Conservation (phyloP, 352 stramenopile species). For the Globisporangium uncinulatum region DNA sequence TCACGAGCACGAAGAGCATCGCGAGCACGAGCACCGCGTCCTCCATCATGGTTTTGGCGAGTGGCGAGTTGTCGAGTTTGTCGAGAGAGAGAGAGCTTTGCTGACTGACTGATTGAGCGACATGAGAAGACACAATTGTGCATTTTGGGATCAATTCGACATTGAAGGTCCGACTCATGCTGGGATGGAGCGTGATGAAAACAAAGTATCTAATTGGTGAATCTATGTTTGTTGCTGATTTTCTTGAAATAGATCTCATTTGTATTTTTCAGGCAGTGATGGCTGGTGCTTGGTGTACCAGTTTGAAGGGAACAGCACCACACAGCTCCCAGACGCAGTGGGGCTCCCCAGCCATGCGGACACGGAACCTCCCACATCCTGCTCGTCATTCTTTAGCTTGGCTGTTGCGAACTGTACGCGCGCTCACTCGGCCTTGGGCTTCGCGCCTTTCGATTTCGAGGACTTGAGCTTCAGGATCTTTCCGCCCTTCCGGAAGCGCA, state of each 20-base stretch:
- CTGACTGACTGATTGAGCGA: no score
- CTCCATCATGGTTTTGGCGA: conserved; percentile 27
- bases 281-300: no score
- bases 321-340: not conserved
- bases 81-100: not conserved
- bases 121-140: not conserved
- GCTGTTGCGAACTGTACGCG: no score
- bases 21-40: conserved; percentile 77
- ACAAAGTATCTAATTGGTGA: not conserved
- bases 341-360: no score
- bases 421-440: not conserved
- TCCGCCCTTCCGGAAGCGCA: conserved; percentile 62
- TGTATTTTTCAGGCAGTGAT: not conserved
- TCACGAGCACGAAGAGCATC: conserved; percentile 86
- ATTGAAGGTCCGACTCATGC: not conserved
- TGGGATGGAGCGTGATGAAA: not conserved
- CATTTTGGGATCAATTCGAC: not conserved
- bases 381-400: no score
- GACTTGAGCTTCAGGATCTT: not conserved
- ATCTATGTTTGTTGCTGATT: not conserved
- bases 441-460: not conserved
- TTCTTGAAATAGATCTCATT: not conserved
- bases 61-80: not conserved
- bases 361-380: no score
- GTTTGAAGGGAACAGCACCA: no score